Base-by-base conservation (phyloP, 164 flowering plant species). In the Umbilicus rupestris region DNA sequence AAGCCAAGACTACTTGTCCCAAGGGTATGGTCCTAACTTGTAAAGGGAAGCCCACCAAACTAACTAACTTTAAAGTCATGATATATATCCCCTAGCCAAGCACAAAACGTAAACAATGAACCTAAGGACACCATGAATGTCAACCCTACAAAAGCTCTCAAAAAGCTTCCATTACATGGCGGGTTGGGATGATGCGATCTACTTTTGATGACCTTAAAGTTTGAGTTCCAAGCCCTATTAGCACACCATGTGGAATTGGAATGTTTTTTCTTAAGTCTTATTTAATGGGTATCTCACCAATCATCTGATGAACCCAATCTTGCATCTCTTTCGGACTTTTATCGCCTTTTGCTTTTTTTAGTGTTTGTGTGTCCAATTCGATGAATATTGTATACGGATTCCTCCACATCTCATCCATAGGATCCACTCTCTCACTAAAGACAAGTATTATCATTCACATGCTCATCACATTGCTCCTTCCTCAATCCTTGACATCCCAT, bases 341-440 rank as follows among this genome's bases (percentile, higher is more conserved):
- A 24, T 12, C 28, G 0, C 7, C 11, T 50, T 22, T 9, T 22
- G 9, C 57, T 50, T 50, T 50, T 50, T 50, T 35, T 20, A 50
- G 57, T 50, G 57, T 28, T 46, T 50, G 57, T n/a, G 57, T 50
- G 57, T 50, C 57, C 57, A 50, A 20, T 50, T 50, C 29, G 22
- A 20, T 50, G 57, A 50, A 50, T 50, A 50, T 50, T 50, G 28
- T 22, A 22, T 24, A 50, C 22, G 57, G 29, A 50, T 50, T 50
- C 57, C 22, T 50, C 29, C 22, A n/a, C 22, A 50, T 50, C 28
- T 19, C 20, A 46, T 17, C 50, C 29, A 50, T 50, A 20, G 4
- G 37, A 35, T 50, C 57, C 28, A 50, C 57, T 50, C 57, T 50
- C 20, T 28, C 57, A 7, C 57, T 22, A 20, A 7, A 50, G 57